Conservation (phyloP, 768 basidiomycete genomes). For the Podaxis sp. region DNA sequence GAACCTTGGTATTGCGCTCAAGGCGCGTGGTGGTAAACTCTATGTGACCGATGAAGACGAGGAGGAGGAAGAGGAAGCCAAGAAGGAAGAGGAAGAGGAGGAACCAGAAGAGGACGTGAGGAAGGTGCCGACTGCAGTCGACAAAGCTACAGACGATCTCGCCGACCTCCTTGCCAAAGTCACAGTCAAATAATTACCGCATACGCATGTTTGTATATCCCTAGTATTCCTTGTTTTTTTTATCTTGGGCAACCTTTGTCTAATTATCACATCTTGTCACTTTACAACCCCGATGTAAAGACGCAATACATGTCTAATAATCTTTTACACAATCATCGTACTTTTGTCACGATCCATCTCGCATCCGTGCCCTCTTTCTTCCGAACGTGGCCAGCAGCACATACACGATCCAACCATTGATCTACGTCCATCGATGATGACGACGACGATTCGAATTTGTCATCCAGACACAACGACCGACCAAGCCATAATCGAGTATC, state of each 20-base stretch:
- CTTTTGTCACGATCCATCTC: conserved; percentile 62
- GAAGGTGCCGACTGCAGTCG: conserved; percentile 21
- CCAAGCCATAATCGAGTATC: conserved; percentile 48
- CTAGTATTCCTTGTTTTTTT: background rate
- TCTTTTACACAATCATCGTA: conserved; percentile 27
- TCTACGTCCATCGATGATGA: conserved; percentile 26
- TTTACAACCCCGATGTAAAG: background rate
- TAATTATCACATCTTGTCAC: background rate
- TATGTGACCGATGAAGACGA: conserved; percentile 80
- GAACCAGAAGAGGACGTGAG: conserved; percentile 32
- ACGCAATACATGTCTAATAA: background rate
- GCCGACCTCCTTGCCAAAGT: conserved; percentile 70
- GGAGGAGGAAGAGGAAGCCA: conserved; percentile 66
- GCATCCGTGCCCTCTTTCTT: conserved; percentile 57
- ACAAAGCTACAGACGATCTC: conserved; percentile 52
- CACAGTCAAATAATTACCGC: conserved; percentile 30
- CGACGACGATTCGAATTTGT: no score
- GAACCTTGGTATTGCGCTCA: conserved; percentile 52
- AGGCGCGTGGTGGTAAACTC: conserved; percentile 66
- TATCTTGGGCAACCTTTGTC: background rate
- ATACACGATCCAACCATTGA: conserved; percentile 49
- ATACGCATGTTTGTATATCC: conserved; percentile 3
- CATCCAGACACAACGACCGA: conserved; percentile 46
- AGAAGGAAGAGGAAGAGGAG: conserved; percentile 45
- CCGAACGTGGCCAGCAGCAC: conserved; percentile 45